Base-by-base conservation (phyloP, 2,329 filamentous ascomycete species). In the Tolypocladium endophyticum region DNA sequence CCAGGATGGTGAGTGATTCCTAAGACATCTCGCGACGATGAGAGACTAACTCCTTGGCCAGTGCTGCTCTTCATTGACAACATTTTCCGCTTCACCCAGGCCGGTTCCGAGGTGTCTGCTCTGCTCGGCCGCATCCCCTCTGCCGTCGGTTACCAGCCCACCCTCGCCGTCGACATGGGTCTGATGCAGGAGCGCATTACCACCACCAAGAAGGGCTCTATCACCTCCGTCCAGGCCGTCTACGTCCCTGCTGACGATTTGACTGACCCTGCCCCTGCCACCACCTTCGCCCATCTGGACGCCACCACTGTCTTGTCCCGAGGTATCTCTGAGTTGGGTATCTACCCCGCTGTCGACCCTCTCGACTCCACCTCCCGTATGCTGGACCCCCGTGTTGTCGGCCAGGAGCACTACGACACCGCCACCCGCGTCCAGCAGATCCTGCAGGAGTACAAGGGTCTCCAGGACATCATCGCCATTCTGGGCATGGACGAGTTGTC, bases 391-490 rank as follows among this genome's bases (percentile, higher is more conserved):
- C 92, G 94, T 90, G 87, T 99, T 75, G 89, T 99, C 73, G 94
- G 94, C 78, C 84, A 97, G 75, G 94, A 99, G 64, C 94, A 99
- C 86, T 99, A 99, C 88, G 78, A 92, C 64, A 93, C 87, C 72
- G 94, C 94, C 77, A 90, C 89, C 77, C 88, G 88, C 72, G 94
- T 99, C 74, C 94, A 99, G 85, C 92, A 96, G 83, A 97, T 97
- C 81, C 88, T 99, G 77, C 94, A 99, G 83, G 94, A 97, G 86
- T 99, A 99, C 90, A 97, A 97, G 90, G 97, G 93, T 67, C 91
- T 99, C 69, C 94, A 99, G 84, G 94, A 99, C 84, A 99, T 99
- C 87, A 97, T 97, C 85, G 94, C 94, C 80, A 99, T 99, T 92
- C 82, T 97, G 77, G 93, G 93, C 88, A 97, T 99, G 94, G 94